Evolutionary conservation across 441 rosid genomes (phyloP).

Genomic region (Codiaeum variegatum): DNA sequence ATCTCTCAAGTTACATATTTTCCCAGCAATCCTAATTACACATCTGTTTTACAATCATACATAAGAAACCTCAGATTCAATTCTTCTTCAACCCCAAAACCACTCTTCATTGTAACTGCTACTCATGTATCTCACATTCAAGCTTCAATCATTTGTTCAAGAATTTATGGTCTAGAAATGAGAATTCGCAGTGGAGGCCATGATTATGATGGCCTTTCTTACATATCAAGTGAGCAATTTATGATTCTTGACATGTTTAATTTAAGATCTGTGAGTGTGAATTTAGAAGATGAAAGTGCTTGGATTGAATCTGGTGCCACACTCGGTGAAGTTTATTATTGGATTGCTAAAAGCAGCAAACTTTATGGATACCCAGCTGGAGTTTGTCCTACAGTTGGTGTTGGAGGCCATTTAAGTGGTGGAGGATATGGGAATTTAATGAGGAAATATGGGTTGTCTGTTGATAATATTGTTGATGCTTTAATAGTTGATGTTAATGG

Average conservation of each 20-base stretch:
- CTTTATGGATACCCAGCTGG: conserved; percentile 59
- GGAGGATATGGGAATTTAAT: conserved; percentile 53
- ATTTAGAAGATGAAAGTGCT: conserved; percentile 33
- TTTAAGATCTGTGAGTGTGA: conserved; percentile 31
- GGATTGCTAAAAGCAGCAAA: conserved; percentile 41
- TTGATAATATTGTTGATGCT: conserved; percentile 48
- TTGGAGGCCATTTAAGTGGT: conserved; percentile 59
- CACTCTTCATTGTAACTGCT: conserved; percentile 51
- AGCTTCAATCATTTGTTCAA: conserved; percentile 48
- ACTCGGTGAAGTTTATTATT: conserved; percentile 52
- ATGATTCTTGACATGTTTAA: conserved; percentile 52
- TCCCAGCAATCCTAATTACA: conserved; percentile 13
- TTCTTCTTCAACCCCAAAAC: conserved; percentile 40
- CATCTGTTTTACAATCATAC: conserved; percentile 33
- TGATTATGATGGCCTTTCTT: conserved; percentile 63
- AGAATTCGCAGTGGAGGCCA: conserved; percentile 68
- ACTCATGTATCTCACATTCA: conserved; percentile 43
- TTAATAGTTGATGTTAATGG: conserved; percentile 48
- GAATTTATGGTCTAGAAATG: conserved; percentile 27
- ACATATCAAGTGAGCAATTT: conserved; percentile 32
- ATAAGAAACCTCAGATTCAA: conserved; percentile 48
- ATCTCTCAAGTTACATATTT: conserved; percentile 9
- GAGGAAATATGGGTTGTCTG: conserved; percentile 46
- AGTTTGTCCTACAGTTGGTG: conserved; percentile 55
- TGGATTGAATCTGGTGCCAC: conserved; percentile 60